A percentile compares a stretch with the other conserved stretches of the same genome.
Evolutionary conservation across 257 asterid species (phyloP).

Genomic region (Avicennia marina): DNA sequence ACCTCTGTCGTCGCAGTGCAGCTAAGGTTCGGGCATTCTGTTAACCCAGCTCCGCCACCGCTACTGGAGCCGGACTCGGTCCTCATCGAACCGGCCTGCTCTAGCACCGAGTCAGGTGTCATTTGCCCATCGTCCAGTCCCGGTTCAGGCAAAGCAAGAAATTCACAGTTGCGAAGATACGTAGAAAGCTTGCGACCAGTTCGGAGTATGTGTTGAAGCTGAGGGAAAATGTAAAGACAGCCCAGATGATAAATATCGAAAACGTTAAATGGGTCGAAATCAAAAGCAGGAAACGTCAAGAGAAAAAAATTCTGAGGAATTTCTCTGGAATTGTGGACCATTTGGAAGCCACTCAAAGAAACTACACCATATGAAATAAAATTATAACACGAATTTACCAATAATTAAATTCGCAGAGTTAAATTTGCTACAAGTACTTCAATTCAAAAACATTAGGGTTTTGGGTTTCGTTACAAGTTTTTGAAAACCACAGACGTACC

Average conservation of each 20-base stretch:
- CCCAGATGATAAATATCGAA: conserved; percentile 13
- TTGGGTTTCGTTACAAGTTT: neutral
- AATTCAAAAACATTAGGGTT: no score
- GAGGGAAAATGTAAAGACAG: conserved; percentile 6
- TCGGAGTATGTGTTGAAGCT: conserved; percentile 47
- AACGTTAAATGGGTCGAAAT: conserved; percentile 14
- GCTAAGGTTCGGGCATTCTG: conserved; percentile 24
- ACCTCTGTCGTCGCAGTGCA: conserved; percentile 59
- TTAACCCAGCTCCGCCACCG: conserved; percentile 21
- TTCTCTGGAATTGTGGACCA: no score
- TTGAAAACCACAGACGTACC: conserved; percentile 32
- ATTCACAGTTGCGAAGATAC: conserved; percentile 36
- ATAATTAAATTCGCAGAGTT: no score
- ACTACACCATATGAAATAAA: neutral
- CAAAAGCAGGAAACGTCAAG: neutral
- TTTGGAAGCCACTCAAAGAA: no score
- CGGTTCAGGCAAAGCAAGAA: conserved; percentile 42
- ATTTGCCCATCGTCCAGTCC: conserved; percentile 51
- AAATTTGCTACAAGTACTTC: no score
- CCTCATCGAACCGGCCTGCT: conserved; percentile 33
- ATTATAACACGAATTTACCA: neutral
- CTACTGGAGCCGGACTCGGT: conserved; percentile 59
- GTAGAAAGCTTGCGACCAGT: conserved; percentile 33
- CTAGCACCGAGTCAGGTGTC: conserved; percentile 71
- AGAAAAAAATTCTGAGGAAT: neutral